Evolutionary conservation across 306 rosid genomes (phyloP), one percentile per base, ranked within the genome.

Genomic region (Datisca glomerata): DNA sequence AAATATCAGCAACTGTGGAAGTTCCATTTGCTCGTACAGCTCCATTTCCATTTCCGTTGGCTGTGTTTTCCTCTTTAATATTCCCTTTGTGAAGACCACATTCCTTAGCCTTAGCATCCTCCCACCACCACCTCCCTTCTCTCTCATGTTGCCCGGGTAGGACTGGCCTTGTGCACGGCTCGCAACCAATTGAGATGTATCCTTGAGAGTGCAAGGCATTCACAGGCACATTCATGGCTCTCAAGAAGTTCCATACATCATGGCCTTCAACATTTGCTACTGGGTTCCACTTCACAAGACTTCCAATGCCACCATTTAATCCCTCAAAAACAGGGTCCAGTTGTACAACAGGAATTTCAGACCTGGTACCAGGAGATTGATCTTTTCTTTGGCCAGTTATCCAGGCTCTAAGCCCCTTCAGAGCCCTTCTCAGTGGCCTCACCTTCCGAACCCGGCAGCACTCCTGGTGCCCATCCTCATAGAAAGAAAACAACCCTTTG

Each of bases 51-150:
- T 56, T 68, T 24, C 77, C 87, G 14, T 63, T 65, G 35, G 63
- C 65, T 1, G 32, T 65, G 17, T 60, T 75, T 22, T 59, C 79
- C 60, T 76, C 81, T 50, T 75, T 80, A 20, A 89, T 55, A 33
- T 89, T 89, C 16, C 98, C 98, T 41, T 84, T 89, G 81, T 89
- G 98, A 51, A 89, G 98, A 52, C 98, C 98, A 10, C 98, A 89
- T 56, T 89, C 98, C 75, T 89, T 89, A 0, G 93, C 93, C 56
- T 78, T 81, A 47, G 96, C 81, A 43, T 86, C 96, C 72, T 86
- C 93, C 96, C 96, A 89, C 98, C 98, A 89, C 98, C 98, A 89
- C 33, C 98, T 74, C 61, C 98, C 98, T 21, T 89, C 98, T 53
- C 98, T 80, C 68, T 89, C 98, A 49, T 84, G 98, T 37, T 89